Evolutionary conservation across 1,139 yeast genomes (phyloP).

Genomic region (Yamadazyma trypodendri): DNA sequence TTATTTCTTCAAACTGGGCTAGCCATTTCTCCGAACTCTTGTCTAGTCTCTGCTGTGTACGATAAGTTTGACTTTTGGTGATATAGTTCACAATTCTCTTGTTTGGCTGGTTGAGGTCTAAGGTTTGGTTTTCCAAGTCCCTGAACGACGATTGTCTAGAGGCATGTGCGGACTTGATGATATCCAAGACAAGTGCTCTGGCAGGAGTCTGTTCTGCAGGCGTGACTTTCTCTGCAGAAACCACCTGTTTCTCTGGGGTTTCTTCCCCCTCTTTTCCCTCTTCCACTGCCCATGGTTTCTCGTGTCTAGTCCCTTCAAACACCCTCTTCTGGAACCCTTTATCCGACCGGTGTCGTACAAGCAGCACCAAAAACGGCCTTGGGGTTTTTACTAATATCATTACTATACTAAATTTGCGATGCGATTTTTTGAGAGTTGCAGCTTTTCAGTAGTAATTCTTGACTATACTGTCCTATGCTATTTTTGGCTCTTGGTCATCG

Average conservation of each 20-base stretch:
- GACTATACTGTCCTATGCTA: neutral
- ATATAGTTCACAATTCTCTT: slow-evolving; percentile 17
- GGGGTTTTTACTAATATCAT: neutral
- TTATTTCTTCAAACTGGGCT: neutral
- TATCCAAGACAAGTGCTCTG: neutral
- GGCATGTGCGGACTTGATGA: neutral
- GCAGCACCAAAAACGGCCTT: neutral
- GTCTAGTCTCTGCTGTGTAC: slow-evolving; percentile 19
- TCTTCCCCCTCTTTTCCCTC: no score
- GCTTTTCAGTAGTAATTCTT: no score
- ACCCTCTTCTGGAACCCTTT: no score
- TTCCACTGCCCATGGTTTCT: no score
- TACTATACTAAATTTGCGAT: slow-evolving; percentile 1
- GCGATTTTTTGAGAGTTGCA: slow-evolving; percentile 1
- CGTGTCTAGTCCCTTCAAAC: no score
- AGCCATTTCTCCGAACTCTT: slow-evolving; percentile 22
- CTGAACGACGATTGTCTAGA: slow-evolving; percentile 6
- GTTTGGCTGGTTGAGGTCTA: slow-evolving; percentile 12
- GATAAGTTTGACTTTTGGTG: slow-evolving; percentile 11
- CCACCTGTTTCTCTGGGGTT: no score
- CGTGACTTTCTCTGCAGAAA: no score
- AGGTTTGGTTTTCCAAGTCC: slow-evolving; percentile 14
- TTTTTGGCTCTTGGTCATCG: slow-evolving; percentile 35
- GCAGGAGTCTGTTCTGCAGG: neutral
- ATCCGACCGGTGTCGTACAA: neutral